Evolutionary conservation across 1,139 yeast genomes (phyloP).

Genomic region (Candida glucosophila): DNA sequence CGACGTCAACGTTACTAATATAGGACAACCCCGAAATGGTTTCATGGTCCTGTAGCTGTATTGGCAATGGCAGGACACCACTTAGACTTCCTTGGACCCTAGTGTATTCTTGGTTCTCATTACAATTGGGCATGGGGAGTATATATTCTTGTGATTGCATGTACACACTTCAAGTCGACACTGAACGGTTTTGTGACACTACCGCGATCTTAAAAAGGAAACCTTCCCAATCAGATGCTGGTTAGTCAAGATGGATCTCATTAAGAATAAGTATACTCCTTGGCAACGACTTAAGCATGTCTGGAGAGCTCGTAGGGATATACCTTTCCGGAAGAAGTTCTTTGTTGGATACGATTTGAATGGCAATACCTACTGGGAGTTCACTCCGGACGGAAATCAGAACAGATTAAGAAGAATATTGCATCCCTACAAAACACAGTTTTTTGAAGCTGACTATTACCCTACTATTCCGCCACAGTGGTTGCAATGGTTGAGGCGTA

Average conservation of each 20-base stretch:
- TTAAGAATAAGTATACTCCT: slow-evolving; percentile 29
- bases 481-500: slow-evolving; percentile 72
- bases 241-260: slow-evolving; percentile 30
- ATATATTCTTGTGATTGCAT: too few species aligned
- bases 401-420: slow-evolving; percentile 41
- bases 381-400: slow-evolving; percentile 42
- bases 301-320: slow-evolving; percentile 52
- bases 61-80: slow-evolving; percentile 30
- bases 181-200: slow-evolving; percentile 11
- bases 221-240: too few species aligned
- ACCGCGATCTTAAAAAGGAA: too few species aligned
- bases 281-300: slow-evolving; percentile 41
- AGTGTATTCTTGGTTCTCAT: too few species aligned
- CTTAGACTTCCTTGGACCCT: too few species aligned
- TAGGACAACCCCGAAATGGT: slow-evolving; percentile 19
- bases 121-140: too few species aligned
- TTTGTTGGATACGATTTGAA: slow-evolving; percentile 68
- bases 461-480: slow-evolving; percentile 59
- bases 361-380: slow-evolving; percentile 85
- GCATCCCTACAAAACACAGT: slow-evolving; percentile 34
- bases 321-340: slow-evolving; percentile 56
- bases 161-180: too few species aligned
- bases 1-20: slow-evolving; percentile 31
- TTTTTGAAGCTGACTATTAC: slow-evolving; percentile 43
- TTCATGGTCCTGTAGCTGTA: slow-evolving; percentile 24